Conservation (phyloP, 306 rosid genomes). For the Ochetophila trinervis region DNA sequence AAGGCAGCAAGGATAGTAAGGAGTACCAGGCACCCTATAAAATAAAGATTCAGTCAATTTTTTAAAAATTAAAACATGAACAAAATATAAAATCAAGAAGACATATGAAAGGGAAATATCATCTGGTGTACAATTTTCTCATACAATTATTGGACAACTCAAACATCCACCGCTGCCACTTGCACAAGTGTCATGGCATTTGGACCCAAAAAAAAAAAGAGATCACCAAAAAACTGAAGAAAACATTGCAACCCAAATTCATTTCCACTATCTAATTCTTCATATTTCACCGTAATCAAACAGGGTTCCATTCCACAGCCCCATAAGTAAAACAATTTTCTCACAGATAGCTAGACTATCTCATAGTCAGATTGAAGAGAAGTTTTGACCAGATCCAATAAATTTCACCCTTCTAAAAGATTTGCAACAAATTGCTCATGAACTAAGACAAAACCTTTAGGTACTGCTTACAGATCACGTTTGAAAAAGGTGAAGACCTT, state of each 20-base stretch:
- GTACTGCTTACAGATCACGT: not conserved
- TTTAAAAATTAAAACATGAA: not conserved
- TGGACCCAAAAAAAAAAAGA: too few species aligned
- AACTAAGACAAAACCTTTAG: not conserved
- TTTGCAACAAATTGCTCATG: not conserved
- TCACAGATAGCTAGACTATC: not conserved
- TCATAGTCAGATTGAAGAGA: not conserved
- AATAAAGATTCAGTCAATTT: not conserved
- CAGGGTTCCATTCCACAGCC: not conserved
- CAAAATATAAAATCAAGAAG: not conserved
- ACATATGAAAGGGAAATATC: not conserved
- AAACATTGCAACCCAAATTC: constrained; percentile 5
- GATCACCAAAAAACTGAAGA: too few species aligned
- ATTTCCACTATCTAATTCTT: not conserved
- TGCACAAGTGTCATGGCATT: not conserved
- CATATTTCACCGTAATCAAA: not conserved
- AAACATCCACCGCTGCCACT: not conserved
- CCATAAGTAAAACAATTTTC: not conserved
- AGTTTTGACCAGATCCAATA: constrained; percentile 13
- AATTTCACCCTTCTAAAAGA: not conserved
- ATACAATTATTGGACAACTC: not conserved
- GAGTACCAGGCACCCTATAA: constrained; percentile 23
- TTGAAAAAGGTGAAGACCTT: too few species aligned
- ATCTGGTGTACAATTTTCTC: not conserved
- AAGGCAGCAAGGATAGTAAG: not conserved